phyloP scores from a whole-genome alignment of 2,329 filamentous ascomycete species.

The Pseudogymnoascus sp. region DNA sequence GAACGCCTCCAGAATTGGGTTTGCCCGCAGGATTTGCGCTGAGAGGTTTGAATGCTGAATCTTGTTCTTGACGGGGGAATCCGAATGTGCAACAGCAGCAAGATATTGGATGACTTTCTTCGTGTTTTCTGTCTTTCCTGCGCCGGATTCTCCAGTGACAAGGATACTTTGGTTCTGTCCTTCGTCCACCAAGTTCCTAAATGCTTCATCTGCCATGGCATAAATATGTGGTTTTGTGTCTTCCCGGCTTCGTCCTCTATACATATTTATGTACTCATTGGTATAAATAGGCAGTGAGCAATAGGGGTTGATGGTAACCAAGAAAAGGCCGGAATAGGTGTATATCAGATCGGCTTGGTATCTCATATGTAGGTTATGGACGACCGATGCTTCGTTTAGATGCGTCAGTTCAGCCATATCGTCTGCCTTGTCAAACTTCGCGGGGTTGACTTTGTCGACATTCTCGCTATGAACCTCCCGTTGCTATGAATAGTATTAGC shows the following conservation, averaged over 20 bases:
- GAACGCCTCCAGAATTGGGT: constrained; percentile 95
- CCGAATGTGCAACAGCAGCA: constrained; percentile 82
- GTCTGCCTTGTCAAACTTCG: constrained; percentile 98
- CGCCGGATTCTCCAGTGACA: constrained; percentile 95
- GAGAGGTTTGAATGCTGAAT: constrained; percentile 72
- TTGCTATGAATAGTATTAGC: constrained; percentile 49
- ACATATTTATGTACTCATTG: constrained; percentile 97
- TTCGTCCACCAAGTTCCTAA: constrained; percentile 90
- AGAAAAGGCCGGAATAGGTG: constrained; percentile 93
- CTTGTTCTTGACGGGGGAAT: constrained; percentile 58
- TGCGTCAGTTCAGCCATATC: constrained; percentile 99
- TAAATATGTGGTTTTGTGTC: constrained; percentile 97
- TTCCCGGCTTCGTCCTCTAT: constrained; percentile 81
- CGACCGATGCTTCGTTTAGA: constrained; percentile 93
- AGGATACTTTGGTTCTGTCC: constrained; percentile 95
- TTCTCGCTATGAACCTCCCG: constrained; percentile 77
- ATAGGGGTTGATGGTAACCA: constrained; percentile 97
- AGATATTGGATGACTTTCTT: constrained; percentile 99
- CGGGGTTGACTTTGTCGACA: constrained; percentile 97
- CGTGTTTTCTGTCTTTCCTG: constrained; percentile 97
- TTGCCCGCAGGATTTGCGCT: constrained; percentile 90
- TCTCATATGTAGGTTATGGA: constrained; percentile 90
- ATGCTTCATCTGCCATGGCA: constrained; percentile 94
- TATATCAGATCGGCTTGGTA: constrained; percentile 97
- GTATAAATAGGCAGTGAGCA: constrained; percentile 90